Base-by-base conservation (phyloP, 2,329 filamentous ascomycete genomes). In the Ceratocystis harringtonii region DNA sequence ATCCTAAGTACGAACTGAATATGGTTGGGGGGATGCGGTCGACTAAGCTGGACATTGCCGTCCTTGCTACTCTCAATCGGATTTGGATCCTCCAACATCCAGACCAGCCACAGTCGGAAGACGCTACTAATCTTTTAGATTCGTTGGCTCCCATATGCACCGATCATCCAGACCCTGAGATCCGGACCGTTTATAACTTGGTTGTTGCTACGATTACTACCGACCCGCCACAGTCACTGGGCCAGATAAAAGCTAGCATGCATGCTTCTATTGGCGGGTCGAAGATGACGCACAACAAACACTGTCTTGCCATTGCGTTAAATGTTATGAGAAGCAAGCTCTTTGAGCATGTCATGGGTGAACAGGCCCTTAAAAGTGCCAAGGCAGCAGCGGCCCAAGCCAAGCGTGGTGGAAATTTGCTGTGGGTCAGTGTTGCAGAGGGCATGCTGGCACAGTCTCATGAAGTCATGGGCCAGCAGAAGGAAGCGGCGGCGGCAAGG, bases 281-380 rank as follows among this genome's bases (percentile, higher is more conserved):
- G 12, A 86, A 87, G 69, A 78, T 79, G 6, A 85, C 87, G 7
- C 79, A 80, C 65, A 96, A 96, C 72, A 84, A 84, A 36, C 88
- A 95, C 69, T 87, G 92, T 64, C 81, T 91, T n/a, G 86, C 86
- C 61, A 88, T 96, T 69, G 86, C 88, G 5, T 82, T 96, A 67
- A 91, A 86, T 70, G 86, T 94, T 69, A 95, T 96, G 88, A 87
- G 88, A 63, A 85, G 82, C 71, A 83, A 85, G 63, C 88, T 96
- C 71, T 96, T 92, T 74, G 86, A 87, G 58, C 87, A 88, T 67
- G 87, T 92, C 15, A 84, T 95, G 3, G 90, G 90, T 62, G 87
- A 88, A 67, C 88, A 92, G 73, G 87, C 88, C 0, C 80, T 89
- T 67, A 91, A 91, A 75, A 89, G 87, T 71, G 86, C 87, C 3